A percentile compares a stretch with the other conserved stretches of the same genome.
These are phyloP conservation scores for Camelina hispida DNA, from an alignment of 345 rosid genomes.

Conservation along the genomic window DNA sequence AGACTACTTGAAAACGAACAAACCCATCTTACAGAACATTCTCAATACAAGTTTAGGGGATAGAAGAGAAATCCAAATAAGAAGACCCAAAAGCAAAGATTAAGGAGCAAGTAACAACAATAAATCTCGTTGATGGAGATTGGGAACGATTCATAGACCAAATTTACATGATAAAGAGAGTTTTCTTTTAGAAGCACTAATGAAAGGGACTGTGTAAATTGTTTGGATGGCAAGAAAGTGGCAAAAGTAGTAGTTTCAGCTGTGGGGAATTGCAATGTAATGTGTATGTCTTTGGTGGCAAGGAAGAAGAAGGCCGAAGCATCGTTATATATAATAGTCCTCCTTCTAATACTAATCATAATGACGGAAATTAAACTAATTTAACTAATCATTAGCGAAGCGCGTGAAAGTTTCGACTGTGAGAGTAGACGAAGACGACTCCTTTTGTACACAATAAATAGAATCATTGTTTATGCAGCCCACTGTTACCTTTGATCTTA, in stretches of 20 bases:
- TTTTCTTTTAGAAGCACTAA: too few relatives aligned
- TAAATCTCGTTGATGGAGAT: constrained; percentile 31
- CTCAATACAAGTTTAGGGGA: constrained; percentile 4
- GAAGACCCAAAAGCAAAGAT: constrained; percentile 5
- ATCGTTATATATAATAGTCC: constrained; percentile 29
- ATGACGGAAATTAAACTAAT: not conserved
- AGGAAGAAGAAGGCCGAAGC: constrained; percentile 37
- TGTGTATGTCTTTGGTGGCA: constrained; percentile 31
- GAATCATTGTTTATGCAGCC: too few relatives aligned
- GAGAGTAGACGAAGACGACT: not conserved
- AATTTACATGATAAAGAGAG: constrained; percentile 40
- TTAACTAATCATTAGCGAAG: constrained; percentile 5
- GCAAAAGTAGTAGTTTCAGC: constrained; percentile 29
- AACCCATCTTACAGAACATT: constrained; percentile 37
- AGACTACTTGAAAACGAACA: constrained; percentile 33
- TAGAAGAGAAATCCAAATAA: constrained; percentile 16
- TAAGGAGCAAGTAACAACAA: constrained; percentile 26
- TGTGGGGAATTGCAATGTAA: constrained; percentile 20
- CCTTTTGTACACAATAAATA: too few relatives aligned
- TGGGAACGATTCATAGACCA: constrained; percentile 24
- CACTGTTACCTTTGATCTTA: constrained; percentile 33
- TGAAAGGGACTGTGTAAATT: constrained; percentile 11
- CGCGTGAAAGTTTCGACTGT: too few relatives aligned
- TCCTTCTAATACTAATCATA: not conserved
- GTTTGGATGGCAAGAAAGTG: constrained; percentile 39